phyloP scores from a whole-genome alignment of 306 rosid species.

The Rubus idaeus region DNA sequence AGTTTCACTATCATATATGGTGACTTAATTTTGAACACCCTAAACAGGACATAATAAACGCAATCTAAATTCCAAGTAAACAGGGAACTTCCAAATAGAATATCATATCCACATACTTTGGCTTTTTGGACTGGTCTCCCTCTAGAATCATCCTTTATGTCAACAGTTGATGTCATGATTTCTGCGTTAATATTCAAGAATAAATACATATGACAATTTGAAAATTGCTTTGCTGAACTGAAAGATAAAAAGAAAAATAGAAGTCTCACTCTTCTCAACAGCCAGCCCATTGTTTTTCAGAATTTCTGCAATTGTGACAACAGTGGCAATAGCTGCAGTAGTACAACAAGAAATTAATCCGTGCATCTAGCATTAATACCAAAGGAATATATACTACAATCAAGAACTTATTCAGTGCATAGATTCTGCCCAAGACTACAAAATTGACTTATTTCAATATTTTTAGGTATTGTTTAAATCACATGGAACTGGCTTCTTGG shows the following conservation, averaged over 20 bases:
- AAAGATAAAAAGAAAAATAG: not conserved
- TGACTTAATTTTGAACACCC: not conserved
- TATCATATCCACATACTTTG: slow-evolving; percentile 13
- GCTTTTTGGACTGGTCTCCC: slow-evolving; percentile 41
- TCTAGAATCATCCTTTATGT: slow-evolving; percentile 49
- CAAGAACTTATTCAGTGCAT: not conserved
- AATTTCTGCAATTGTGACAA: slow-evolving; percentile 48
- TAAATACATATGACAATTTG: not conserved
- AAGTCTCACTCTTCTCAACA: slow-evolving; percentile 41
- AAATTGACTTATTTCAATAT: not conserved
- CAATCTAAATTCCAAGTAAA: not conserved
- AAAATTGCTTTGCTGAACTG: not conserved
- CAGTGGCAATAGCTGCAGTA: slow-evolving; percentile 51
- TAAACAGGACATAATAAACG: not conserved
- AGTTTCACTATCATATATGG: not conserved
- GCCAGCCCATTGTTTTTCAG: slow-evolving; percentile 52
- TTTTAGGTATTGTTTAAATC: not conserved
- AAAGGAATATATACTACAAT: not conserved
- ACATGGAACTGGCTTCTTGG: not conserved
- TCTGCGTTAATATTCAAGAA: slow-evolving; percentile 22
- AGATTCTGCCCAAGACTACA: not conserved
- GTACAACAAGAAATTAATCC: not conserved
- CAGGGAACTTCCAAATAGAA: not conserved
- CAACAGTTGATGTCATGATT: slow-evolving; percentile 50
- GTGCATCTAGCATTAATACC: not conserved